Percentiles rank a stretch among this genome's conserved stretches.
Evolutionary conservation across 441 rosid genomes (phyloP).

Genomic region (Arabidopsis lyrata): DNA sequence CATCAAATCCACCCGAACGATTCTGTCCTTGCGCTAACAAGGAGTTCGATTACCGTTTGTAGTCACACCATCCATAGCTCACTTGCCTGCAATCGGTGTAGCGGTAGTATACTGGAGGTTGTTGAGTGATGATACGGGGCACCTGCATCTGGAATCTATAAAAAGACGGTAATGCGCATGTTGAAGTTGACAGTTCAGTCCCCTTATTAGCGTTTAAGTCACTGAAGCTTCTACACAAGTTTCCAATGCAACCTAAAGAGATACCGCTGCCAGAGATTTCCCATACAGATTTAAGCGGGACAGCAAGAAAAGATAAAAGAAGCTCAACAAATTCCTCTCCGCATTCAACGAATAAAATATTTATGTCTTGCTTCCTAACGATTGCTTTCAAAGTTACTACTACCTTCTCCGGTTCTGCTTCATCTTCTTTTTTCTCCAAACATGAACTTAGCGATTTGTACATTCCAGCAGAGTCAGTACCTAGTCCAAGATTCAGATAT

Average conservation of each 20-base stretch:
- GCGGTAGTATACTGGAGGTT: background rate
- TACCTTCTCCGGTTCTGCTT: background rate
- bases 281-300: background rate
- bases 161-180: background rate
- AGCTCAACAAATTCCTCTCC: conserved; percentile 25
- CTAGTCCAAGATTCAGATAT: background rate
- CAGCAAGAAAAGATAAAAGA: background rate
- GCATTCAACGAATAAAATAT: conserved; percentile 1
- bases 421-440: background rate
- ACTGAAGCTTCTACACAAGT: background rate
- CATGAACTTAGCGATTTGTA: background rate
- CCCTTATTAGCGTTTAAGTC: background rate
- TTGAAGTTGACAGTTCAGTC: background rate
- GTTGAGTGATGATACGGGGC: background rate
- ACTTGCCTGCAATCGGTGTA: background rate
- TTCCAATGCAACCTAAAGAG: conserved; percentile 17
- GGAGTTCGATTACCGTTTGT: background rate
- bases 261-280: background rate
- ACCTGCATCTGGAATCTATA: conserved; percentile 11
- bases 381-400: conserved; percentile 1
- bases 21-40: background rate
- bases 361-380: conserved; percentile 9
- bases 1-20: background rate
- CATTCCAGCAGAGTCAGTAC: conserved; percentile 6
- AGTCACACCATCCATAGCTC: conserved; percentile 6